Evolutionary conservation across 78 protist genomes (phyloP).

Genomic region (Dictyostelium purpureum): DNA sequence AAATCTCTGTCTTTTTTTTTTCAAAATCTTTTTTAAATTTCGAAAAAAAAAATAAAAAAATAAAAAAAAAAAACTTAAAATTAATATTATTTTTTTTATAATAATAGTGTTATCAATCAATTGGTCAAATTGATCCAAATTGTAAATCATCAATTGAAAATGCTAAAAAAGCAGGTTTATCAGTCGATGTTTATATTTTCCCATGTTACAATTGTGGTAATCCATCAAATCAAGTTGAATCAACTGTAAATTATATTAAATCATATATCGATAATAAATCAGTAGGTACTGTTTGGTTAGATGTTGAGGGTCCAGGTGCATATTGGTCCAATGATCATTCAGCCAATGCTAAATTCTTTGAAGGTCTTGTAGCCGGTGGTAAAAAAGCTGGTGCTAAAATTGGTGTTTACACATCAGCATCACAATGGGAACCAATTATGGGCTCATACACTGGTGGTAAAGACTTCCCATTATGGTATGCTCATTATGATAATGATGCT

Average conservation of each 20-base stretch:
- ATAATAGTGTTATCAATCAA: slow-evolving; percentile 7
- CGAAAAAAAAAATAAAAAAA: not conserved
- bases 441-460: slow-evolving; percentile 52
- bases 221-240: slow-evolving; percentile 19
- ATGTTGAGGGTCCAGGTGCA: slow-evolving; percentile 78
- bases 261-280: not conserved
- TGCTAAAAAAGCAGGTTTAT: slow-evolving; percentile 42
- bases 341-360: slow-evolving; percentile 36
- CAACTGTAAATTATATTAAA: not conserved
- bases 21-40: too few species aligned
- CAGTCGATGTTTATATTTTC: slow-evolving; percentile 66
- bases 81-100: not conserved
- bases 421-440: slow-evolving; percentile 70
- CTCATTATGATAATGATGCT: slow-evolving; percentile 50
- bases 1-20: too few species aligned
- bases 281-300: slow-evolving; percentile 66
- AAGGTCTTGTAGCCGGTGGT: slow-evolving; percentile 22
- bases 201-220: slow-evolving; percentile 72
- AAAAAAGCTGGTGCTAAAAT: slow-evolving; percentile 16
- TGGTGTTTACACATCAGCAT: slow-evolving; percentile 73
- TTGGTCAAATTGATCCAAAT: slow-evolving; percentile 23
- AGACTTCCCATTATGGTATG: slow-evolving; percentile 48
- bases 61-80: not conserved
- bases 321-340: not conserved
- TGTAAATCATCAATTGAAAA: slow-evolving; percentile 20